Evolutionary conservation across 768 basidiomycete genomes (phyloP), one percentile per base, ranked within the genome.

Genomic region (Baorangia bicolor): DNA sequence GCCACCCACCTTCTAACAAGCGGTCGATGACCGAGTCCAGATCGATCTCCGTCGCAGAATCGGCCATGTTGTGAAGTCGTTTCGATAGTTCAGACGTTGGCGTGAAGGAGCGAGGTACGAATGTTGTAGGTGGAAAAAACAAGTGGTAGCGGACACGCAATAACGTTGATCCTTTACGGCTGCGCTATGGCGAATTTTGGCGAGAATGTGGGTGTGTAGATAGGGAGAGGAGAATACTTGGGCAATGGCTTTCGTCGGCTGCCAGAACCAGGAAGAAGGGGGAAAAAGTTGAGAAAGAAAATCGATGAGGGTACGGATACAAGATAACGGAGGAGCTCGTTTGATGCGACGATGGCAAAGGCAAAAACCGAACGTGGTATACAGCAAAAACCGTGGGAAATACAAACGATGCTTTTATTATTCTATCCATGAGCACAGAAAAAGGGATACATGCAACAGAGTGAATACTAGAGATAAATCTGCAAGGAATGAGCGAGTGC

Each of bases 1-100:
- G 68, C 71, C 70, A 71, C 89, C 76, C 80, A 96, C 96, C 96
- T 88, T 98, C 96, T 61, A 98, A 81, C 60, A 98, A 82, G 58
- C 94, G 84, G 86, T 98, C 96, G 70, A 99, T 98, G 80, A 99
- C 94, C 74, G 94, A 95, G 82, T 99, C 96, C 59, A 98, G 85
- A 84, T 99, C 96, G 77, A 99, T 96, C 74, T 98, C 96, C 70
- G 88, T 89, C 58, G 84, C 77, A 64, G 86, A 78, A 68, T 92
- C 90, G 69, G 89, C 85, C 90, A 91, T 91, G 53, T 43, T 66
- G 71, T 31, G 38, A 40, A 25, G 61, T 44, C 55, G 62, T 56
- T 48, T 58, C 42, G 38, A 40, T 41, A 34, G 56, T 60, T 61
- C 25, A 55, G 55, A 48, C 25, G 55, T 44, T 46, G 71, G 62